phyloP scores from a whole-genome alignment of 2,329 filamentous ascomycete genomes.

The Hypoxylon sp. region DNA sequence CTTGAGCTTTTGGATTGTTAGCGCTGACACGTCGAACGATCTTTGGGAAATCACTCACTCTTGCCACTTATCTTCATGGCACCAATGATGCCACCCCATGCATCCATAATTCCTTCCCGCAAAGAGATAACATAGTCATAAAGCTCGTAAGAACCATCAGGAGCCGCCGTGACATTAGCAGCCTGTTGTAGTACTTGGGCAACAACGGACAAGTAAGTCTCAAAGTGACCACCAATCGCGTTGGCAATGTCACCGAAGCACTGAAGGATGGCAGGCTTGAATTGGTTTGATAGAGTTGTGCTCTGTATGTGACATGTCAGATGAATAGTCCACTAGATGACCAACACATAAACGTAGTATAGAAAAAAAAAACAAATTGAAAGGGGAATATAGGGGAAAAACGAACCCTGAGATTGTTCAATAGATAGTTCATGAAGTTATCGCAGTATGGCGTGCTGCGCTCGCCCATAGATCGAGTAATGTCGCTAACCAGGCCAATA shows the following conservation, averaged over 20 bases:
- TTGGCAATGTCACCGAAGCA: conserved; percentile 98
- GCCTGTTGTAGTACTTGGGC: conserved; percentile 96
- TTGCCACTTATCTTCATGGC: conserved; percentile 89
- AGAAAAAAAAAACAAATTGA: conserved; percentile 3
- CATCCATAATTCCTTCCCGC: conserved; percentile 98
- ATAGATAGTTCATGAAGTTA: conserved; percentile 96
- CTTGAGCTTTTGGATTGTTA: conserved; percentile 68
- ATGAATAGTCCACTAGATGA: conserved; percentile 20
- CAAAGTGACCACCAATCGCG: conserved; percentile 91
- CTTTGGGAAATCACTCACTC: conserved; percentile 65
- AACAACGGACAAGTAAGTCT: conserved; percentile 92
- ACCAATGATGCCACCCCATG: conserved; percentile 96
- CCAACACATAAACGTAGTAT: conserved; percentile 9
- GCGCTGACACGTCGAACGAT: conserved; percentile 28
- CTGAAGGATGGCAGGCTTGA: conserved; percentile 97
- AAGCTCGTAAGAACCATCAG: conserved; percentile 93
- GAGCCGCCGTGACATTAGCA: conserved; percentile 81
- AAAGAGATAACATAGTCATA: conserved; percentile 95
- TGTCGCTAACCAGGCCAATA: conserved; percentile 96
- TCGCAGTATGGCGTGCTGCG: conserved; percentile 96
- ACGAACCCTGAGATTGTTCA: conserved; percentile 88
- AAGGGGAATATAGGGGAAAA: conserved; percentile 11
- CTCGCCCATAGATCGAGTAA: conserved; percentile 90
- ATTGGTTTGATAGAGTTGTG: conserved; percentile 89
- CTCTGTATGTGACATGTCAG: conserved; percentile 69